phyloP scores from a whole-genome alignment of 2,329 filamentous ascomycete genomes.

The Podosphaera aphanis region DNA sequence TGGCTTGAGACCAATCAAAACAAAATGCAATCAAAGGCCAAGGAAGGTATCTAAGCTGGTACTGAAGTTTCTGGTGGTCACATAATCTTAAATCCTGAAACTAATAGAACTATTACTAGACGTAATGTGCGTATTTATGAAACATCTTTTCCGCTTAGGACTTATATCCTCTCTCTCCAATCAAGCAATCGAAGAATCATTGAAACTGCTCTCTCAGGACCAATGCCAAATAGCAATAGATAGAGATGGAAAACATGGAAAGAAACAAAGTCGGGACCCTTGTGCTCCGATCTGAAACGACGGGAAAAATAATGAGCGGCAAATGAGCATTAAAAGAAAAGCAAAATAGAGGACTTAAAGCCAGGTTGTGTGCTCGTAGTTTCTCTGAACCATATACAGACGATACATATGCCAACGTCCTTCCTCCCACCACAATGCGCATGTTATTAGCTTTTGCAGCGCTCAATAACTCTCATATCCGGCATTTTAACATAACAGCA shows the following conservation, averaged over 20 bases:
- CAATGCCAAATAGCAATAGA: too few species aligned
- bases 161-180: too few species aligned
- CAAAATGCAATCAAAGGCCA: too few species aligned
- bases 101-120: too few species aligned
- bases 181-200: too few species aligned
- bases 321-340: neutral
- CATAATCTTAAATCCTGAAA: too few species aligned
- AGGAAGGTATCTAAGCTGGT: too few species aligned
- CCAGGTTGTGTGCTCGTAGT: neutral
- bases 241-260: neutral
- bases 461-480: neutral
- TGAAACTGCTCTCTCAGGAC: too few species aligned
- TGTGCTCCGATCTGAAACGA: neutral
- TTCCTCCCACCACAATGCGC: neutral
- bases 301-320: neutral
- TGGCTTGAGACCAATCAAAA: too few species aligned
- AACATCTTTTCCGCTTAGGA: too few species aligned
- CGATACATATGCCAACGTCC: neutral
- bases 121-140: too few species aligned
- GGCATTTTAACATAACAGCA: neutral
- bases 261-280: neutral
- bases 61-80: too few species aligned
- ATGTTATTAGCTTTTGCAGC: neutral
- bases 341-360: neutral
- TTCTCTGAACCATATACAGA: neutral